phyloP scores from a whole-genome alignment of 2,329 filamentous ascomycete species.

The Venturia nashicola region DNA sequence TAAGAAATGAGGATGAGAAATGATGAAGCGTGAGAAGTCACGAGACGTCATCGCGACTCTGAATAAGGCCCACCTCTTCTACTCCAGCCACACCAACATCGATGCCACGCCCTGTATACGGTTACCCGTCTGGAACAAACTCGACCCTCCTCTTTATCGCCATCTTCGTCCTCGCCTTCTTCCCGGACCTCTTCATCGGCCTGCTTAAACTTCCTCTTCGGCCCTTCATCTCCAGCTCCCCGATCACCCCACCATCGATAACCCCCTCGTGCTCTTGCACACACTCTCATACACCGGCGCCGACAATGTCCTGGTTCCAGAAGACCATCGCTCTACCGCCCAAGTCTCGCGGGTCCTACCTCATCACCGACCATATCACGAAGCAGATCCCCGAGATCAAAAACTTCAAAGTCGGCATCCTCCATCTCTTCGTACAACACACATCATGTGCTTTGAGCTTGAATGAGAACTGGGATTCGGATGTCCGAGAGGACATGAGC shows the following conservation, averaged over 20 bases:
- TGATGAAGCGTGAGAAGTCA: background rate
- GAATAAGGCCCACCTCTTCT: background rate
- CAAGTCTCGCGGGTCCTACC: conserved; percentile 71
- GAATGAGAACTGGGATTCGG: conserved; percentile 82
- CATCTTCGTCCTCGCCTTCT: conserved; percentile 38
- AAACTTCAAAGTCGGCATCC: conserved; percentile 70
- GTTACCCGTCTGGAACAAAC: conserved; percentile 11
- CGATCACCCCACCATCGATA: conserved; percentile 15
- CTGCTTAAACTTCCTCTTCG: conserved; percentile 23
- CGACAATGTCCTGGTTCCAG: conserved; percentile 61
- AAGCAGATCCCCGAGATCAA: conserved; percentile 65
- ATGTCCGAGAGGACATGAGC: conserved; percentile 88
- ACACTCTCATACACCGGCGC: conserved; percentile 12
- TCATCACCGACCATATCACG: conserved; percentile 68
- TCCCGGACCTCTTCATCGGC: conserved; percentile 33
- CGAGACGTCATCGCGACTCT: background rate
- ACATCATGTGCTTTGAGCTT: conserved; percentile 81
- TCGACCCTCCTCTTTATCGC: conserved; percentile 34
- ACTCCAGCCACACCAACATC: background rate
- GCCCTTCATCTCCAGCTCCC: conserved; percentile 20
- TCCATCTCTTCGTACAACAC: conserved; percentile 91
- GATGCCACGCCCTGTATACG: conserved; percentile 7
- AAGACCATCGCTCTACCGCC: conserved; percentile 72
- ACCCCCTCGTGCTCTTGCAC: conserved; percentile 18
- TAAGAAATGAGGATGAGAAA: too few relatives aligned